phyloP scores from a whole-genome alignment of 805 yeast species.

The Kodamaea sagamina region DNA sequence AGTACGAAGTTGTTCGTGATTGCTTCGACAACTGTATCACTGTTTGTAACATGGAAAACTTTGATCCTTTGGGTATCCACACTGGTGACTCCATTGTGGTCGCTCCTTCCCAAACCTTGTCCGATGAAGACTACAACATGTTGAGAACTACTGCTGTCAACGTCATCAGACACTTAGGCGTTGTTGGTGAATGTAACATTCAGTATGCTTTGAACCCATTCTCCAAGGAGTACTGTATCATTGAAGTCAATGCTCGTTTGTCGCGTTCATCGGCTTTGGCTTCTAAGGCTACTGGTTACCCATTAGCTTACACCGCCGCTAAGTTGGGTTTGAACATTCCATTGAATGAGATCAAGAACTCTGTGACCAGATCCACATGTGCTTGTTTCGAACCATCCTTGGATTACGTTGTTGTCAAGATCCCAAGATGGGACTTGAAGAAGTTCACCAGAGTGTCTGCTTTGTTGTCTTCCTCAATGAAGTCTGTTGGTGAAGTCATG shows the following conservation, averaged over 20 bases:
- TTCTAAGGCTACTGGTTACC: slow-evolving; percentile 98
- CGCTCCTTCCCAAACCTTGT: slow-evolving; percentile 96
- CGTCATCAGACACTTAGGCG: slow-evolving; percentile 95
- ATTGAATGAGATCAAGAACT: slow-evolving; percentile 84
- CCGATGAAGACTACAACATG: slow-evolving; percentile 98
- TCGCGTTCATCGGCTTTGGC: slow-evolving; percentile 99
- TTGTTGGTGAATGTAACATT: slow-evolving; percentile 98
- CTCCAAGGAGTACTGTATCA: slow-evolving; percentile 92
- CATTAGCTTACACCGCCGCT: slow-evolving; percentile 97
- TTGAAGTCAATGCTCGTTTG: slow-evolving; percentile 96
- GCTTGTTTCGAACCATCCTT: slow-evolving; percentile 97
- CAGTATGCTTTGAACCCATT: slow-evolving; percentile 95
- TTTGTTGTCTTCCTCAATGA: slow-evolving; percentile 89
- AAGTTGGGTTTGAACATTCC: slow-evolving; percentile 93
- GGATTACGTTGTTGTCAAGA: slow-evolving; percentile 95
- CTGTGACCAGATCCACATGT: slow-evolving; percentile 91
- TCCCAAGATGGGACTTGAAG: slow-evolving; percentile 98
- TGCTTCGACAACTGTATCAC: slow-evolving; percentile 97
- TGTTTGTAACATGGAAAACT: slow-evolving; percentile 98
- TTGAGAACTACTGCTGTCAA: slow-evolving; percentile 96
- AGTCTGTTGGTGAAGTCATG: slow-evolving; percentile 99
- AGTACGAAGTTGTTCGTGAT: slow-evolving; percentile 98
- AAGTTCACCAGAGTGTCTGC: slow-evolving; percentile 92
- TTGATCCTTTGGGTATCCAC: slow-evolving; percentile 97
- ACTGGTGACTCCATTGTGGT: slow-evolving; percentile 99